A percentile compares a stretch with the other conserved stretches of the same genome.
phyloP scores from a whole-genome alignment of 805 yeast species.

The Metschnikowia kunwiensis region DNA sequence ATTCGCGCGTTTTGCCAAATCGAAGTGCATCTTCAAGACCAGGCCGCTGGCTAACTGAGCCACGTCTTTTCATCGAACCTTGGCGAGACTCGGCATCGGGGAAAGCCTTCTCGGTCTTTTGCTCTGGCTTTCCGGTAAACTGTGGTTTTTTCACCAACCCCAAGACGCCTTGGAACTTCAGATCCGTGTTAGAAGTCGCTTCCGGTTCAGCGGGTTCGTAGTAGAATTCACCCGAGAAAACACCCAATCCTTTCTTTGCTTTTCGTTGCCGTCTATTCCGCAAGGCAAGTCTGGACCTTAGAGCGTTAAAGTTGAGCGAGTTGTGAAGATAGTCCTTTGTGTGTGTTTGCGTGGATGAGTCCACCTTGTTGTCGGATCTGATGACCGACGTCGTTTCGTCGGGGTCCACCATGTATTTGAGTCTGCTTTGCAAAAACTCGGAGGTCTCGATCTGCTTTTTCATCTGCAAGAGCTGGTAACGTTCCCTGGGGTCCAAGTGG shows the following conservation, averaged over 20 bases:
- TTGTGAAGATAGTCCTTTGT: slow-evolving; percentile 28
- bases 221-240: slow-evolving; percentile 35
- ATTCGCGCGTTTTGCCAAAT: slow-evolving; percentile 11
- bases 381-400: slow-evolving; percentile 31
- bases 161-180: slow-evolving; percentile 31
- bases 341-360: slow-evolving; percentile 42
- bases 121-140: slow-evolving; percentile 15
- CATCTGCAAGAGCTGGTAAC: slow-evolving; percentile 40
- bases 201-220: slow-evolving; percentile 26
- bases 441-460: slow-evolving; percentile 38
- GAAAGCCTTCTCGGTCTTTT: not conserved
- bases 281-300: slow-evolving; percentile 18
- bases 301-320: slow-evolving; percentile 26
- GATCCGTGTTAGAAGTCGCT: slow-evolving; percentile 3
- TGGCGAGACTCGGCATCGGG: slow-evolving; percentile 11
- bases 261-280: slow-evolving; percentile 12
- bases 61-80: slow-evolving; percentile 1
- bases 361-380: slow-evolving; percentile 28
- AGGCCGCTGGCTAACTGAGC: slow-evolving; percentile 9
- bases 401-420: slow-evolving; percentile 42
- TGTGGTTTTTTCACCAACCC: slow-evolving; percentile 33
- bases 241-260: slow-evolving; percentile 23
- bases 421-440: slow-evolving; percentile 29
- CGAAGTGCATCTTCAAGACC: slow-evolving; percentile 15
- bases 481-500: slow-evolving; percentile 41